A percentile compares a stretch with the other conserved stretches of the same genome.
Evolutionary conservation across 345 rosid species (phyloP).

Genomic region (Diplotaxis tenuifolia): DNA sequence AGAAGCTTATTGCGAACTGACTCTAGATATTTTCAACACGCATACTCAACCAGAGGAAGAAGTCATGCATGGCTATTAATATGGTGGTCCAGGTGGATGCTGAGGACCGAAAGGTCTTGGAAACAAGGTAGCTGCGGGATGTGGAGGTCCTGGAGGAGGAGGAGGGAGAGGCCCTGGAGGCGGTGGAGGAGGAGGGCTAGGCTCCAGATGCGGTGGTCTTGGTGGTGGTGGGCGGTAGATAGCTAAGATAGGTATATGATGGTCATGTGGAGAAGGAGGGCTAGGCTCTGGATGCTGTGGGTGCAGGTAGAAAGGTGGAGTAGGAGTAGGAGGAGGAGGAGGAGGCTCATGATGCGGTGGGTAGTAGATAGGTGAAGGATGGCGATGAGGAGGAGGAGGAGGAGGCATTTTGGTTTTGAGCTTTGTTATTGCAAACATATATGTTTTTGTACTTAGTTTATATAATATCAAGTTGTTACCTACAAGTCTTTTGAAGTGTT

Average conservation of each 20-base stretch:
- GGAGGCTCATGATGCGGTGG: background rate
- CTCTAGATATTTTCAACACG: background rate
- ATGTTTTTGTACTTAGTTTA: slow-evolving; percentile 17
- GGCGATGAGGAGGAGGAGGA: slow-evolving; percentile 15
- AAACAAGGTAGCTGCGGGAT: slow-evolving; percentile 21
- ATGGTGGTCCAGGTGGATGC: slow-evolving; percentile 24
- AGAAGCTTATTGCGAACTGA: background rate
- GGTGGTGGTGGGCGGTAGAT: slow-evolving; percentile 19
- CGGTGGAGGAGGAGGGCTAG: slow-evolving; percentile 14
- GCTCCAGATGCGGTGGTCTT: slow-evolving; percentile 29
- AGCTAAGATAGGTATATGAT: background rate
- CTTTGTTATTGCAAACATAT: slow-evolving; percentile 17
- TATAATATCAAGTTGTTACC: slow-evolving; percentile 23
- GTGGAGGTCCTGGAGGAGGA: slow-evolving; percentile 31
- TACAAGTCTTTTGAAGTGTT: background rate
- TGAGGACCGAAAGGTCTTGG: slow-evolving; percentile 1
- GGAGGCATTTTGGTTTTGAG: slow-evolving; percentile 17
- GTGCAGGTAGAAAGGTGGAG: background rate
- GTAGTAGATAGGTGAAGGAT: no score
- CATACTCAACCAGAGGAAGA: background rate
- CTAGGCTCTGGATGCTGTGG: background rate
- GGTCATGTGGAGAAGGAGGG: background rate
- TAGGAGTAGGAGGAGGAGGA: background rate
- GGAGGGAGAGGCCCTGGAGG: slow-evolving; percentile 19
- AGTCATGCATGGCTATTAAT: background rate